Conservation (phyloP, 2,329 filamentous ascomycete genomes). For the Endocalyx cinctus region DNA sequence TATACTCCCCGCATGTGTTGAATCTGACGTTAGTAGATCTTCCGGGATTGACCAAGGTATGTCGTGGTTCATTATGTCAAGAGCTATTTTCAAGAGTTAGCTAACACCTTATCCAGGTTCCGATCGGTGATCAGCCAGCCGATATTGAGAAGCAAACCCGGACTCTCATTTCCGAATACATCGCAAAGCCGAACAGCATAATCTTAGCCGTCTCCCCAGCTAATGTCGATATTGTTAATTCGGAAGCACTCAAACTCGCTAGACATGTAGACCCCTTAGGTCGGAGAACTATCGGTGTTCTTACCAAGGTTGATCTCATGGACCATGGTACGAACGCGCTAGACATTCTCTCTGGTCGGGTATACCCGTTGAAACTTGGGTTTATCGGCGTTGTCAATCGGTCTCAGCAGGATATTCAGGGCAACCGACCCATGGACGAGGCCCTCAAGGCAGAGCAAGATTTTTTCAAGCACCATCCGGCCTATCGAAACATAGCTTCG, state of each 20-base stretch:
- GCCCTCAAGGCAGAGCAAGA: slow-evolving; percentile 85
- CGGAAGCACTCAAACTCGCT: slow-evolving; percentile 92
- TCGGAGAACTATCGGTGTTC: slow-evolving; percentile 88
- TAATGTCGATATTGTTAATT: slow-evolving; percentile 98
- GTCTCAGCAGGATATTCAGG: slow-evolving; percentile 96
- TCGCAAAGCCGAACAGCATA: slow-evolving; percentile 98
- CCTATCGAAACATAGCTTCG: slow-evolving; percentile 91
- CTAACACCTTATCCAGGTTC: no score
- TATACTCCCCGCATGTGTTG: slow-evolving; percentile 94
- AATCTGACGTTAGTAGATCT: slow-evolving; percentile 95
- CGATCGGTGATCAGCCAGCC: slow-evolving; percentile 93
- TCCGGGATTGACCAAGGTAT: slow-evolving; percentile 88
- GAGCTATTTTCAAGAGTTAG: no score
- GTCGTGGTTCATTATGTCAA: slow-evolving; percentile 13
- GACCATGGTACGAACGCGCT: slow-evolving; percentile 97
- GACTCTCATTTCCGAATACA: slow-evolving; percentile 95
- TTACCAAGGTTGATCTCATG: slow-evolving; percentile 98
- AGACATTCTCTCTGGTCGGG: slow-evolving; percentile 93
- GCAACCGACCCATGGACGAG: slow-evolving; percentile 89
- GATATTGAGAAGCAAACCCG: slow-evolving; percentile 99
- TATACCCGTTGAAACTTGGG: slow-evolving; percentile 93
- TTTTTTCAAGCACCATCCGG: slow-evolving; percentile 95
- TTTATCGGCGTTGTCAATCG: slow-evolving; percentile 98
- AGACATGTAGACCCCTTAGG: slow-evolving; percentile 95
- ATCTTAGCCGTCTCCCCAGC: slow-evolving; percentile 94